Evolutionary conservation across 345 rosid genomes (phyloP).

Genomic region (Linum tenue): DNA sequence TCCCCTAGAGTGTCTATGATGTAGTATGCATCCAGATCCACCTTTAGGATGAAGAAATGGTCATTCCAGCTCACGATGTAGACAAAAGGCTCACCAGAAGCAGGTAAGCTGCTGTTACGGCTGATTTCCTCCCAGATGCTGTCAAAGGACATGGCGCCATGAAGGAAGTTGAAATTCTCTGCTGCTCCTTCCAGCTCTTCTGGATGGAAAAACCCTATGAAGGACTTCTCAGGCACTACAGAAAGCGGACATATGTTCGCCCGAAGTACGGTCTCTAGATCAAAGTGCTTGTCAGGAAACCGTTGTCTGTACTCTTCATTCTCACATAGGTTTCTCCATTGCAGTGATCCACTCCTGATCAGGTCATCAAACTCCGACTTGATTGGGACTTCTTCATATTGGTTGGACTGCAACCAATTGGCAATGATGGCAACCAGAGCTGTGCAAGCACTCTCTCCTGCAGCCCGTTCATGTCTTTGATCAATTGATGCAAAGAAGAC

Average conservation of each 20-base stretch:
- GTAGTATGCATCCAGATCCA: conserved; percentile 77
- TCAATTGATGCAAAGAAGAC: conserved; percentile 91
- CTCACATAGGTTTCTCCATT: conserved; percentile 90
- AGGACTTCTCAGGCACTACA: conserved; percentile 62
- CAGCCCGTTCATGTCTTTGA: conserved; percentile 88
- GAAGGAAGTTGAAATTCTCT: conserved; percentile 61
- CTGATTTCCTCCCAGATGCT: conserved; percentile 89
- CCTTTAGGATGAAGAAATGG: conserved; percentile 83
- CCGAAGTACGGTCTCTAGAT: conserved; percentile 84
- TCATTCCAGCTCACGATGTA: conserved; percentile 99
- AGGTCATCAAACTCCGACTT: conserved; percentile 87
- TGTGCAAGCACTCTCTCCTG: conserved; percentile 94
- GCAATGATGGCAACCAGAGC: conserved; percentile 93
- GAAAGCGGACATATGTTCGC: conserved; percentile 70
- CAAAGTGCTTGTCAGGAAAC: conserved; percentile 93
- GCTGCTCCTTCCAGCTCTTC: conserved; percentile 79
- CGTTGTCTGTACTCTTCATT: conserved; percentile 56
- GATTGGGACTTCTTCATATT: conserved; percentile 56
- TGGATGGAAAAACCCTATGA: conserved; percentile 89
- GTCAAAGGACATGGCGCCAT: conserved; percentile 87
- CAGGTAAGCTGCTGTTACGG: conserved; percentile 11
- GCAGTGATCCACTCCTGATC: conserved; percentile 86
- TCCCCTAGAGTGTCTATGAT: conserved; percentile 92
- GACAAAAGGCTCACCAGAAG: conserved; percentile 35
- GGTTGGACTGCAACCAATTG: conserved; percentile 80